Conservation (phyloP, 2,329 filamentous ascomycete genomes). For the Dactylonectria estremocensis region DNA sequence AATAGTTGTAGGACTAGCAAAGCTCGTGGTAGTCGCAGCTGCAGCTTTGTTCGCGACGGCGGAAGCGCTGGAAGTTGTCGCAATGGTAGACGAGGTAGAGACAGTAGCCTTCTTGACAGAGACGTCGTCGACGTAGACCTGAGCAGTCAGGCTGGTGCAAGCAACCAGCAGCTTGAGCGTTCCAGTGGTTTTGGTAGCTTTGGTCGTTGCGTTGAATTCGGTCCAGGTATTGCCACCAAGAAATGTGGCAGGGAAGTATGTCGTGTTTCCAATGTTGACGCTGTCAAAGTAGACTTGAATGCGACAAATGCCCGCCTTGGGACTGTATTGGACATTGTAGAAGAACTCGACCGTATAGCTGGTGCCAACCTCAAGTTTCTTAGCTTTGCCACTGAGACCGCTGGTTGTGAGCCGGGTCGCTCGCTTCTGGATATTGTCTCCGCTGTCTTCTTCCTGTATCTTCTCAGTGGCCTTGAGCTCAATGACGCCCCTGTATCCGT, state of each 20-base stretch:
- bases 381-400: slow-evolving; percentile 5
- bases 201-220: neutral
- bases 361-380: neutral
- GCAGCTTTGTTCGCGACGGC: neutral
- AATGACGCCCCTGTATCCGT: neutral
- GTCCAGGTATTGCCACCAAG: neutral
- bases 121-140: neutral
- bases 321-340: slow-evolving; percentile 13
- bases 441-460: neutral
- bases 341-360: slow-evolving; percentile 5
- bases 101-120: neutral
- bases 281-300: slow-evolving; percentile 13
- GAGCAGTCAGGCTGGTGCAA: neutral
- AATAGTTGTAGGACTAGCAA: no score
- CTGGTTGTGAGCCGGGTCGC: neutral
- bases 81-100: no score
- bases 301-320: slow-evolving; percentile 18
- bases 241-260: slow-evolving; percentile 2
- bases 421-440: neutral
- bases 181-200: neutral
- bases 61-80: no score
- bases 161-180: neutral
- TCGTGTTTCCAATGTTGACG: slow-evolving; percentile 20
- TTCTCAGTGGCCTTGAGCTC: neutral
- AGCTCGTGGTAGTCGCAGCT: neutral